Evolutionary conservation across 345 rosid genomes (phyloP).

Genomic region (Trapa incisa): DNA sequence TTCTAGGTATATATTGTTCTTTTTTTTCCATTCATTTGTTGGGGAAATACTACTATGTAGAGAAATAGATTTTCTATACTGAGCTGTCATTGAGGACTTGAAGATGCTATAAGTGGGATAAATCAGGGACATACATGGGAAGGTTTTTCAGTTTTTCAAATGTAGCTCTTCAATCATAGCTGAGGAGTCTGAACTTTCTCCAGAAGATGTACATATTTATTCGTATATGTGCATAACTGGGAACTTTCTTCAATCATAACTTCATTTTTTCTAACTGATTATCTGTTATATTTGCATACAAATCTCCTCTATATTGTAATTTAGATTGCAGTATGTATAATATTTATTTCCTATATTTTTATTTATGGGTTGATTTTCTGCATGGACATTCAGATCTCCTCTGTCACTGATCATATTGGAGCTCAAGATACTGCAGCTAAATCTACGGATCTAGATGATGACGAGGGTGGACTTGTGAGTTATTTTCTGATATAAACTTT

Average conservation of each 20-base stretch:
- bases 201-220: too few species aligned
- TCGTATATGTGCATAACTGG: too few species aligned
- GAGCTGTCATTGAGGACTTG: neutral
- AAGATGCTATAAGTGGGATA: neutral
- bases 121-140: neutral
- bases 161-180: too few species aligned
- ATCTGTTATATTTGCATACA: neutral
- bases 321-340: neutral
- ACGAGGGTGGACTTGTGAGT: conserved; percentile 91
- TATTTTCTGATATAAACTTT: neutral
- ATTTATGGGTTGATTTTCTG: conserved; percentile 7
- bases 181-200: too few species aligned
- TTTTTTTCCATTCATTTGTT: neutral
- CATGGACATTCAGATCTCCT: conserved; percentile 45
- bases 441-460: conserved; percentile 91
- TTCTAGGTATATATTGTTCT: conserved; percentile 1
- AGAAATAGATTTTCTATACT: too few species aligned
- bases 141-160: neutral
- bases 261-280: neutral
- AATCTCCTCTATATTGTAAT: neutral
- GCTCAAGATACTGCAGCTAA: conserved; percentile 61
- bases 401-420: conserved; percentile 79
- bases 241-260: too few species aligned
- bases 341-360: neutral
- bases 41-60: neutral